Base-by-base conservation (phyloP, 208 protist species). In the Acanthamoeba lenticulata region DNA sequence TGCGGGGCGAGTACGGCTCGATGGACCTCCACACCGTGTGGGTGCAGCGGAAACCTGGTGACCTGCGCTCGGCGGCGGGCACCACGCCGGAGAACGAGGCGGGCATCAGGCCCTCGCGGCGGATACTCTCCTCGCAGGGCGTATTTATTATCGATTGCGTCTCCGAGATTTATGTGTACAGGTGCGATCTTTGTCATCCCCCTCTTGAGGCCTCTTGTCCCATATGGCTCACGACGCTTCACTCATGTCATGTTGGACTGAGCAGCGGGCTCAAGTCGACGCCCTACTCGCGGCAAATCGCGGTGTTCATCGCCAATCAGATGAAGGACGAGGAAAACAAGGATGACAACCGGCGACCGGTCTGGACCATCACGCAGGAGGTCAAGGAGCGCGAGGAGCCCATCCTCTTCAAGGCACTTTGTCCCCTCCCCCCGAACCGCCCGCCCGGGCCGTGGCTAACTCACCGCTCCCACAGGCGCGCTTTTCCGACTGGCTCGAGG, bases 91-190 rank as follows among this genome's bases (percentile, higher is more conserved):
- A 29, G 24, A 29, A 40, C 40, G 69, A 81, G 42, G 45, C 47
- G 42, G 32, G 45, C 79, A 5, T 62, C 32, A 88, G 32, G 79
- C 79, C 79, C 17, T 88, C 79, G 27, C 34, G 44, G 49, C 7
- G 19, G 7, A 29, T 88, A 15, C 49, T 88, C n/a, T 42, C 24
- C 49, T 88, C 79, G 49, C 45, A 49, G 27, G 79, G 49, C 34
- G 79, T 88, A 40, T 88, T 88, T 55, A 49, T 88, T 34, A 62
- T 49, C 27, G 79, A 88, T 88, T 88, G 79, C 79, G 27, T 52
- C 2, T 62, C 45, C 79, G 79, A 88, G 79, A 88, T 88, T 27
- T 88, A 42, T 38, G 49, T 88, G n/a, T 88, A 62, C 36, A 44
- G 67, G 67, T 77, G 40, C 34, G 0, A 1, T 2, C 11, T 55